These are phyloP conservation scores for Saccharomyces kudriavzevii DNA, from an alignment of 805 yeast species.

Conservation along the genomic window DNA sequence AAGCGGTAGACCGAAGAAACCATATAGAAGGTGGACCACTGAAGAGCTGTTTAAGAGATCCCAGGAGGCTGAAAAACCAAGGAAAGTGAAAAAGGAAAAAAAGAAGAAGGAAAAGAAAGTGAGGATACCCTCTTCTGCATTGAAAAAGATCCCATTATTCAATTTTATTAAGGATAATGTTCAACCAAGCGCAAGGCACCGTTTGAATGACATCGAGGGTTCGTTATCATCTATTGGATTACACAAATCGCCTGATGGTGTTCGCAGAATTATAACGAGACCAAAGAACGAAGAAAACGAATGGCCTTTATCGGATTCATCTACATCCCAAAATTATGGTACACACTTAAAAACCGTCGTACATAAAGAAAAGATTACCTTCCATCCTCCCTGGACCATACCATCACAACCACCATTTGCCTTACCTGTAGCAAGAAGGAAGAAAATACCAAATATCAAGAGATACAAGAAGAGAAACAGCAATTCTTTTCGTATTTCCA, in stretches of 20 bases:
- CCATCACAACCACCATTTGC: constrained; percentile 28
- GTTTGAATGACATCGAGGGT: constrained; percentile 19
- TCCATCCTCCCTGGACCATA: constrained; percentile 31
- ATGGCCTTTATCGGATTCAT: neutral
- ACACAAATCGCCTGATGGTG: neutral
- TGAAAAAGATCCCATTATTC: constrained; percentile 24
- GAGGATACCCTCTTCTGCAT: constrained; percentile 19
- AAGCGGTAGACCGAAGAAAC: constrained; percentile 28
- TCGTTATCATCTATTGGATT: constrained; percentile 10
- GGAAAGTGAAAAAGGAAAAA: constrained; percentile 14
- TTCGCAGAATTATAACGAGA: neutral
- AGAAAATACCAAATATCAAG: constrained; percentile 7
- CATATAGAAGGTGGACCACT: constrained; percentile 28
- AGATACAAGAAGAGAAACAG: constrained; percentile 1
- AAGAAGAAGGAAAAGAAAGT: constrained; percentile 15
- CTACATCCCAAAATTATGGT: constrained; percentile 5
- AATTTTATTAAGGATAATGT: constrained; percentile 14
- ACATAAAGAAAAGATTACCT: constrained; percentile 22
- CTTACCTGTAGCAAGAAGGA: constrained; percentile 26
- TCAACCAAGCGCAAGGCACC: constrained; percentile 1
- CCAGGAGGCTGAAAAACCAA: constrained; percentile 13
- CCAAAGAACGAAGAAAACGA: constrained; percentile 2
- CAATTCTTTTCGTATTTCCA: constrained; percentile 7
- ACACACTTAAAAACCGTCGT: constrained; percentile 21
- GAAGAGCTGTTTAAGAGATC: constrained; percentile 27